Percentiles rank a stretch among this genome's conserved stretches.
Evolutionary conservation across 179 eudicot species (phyloP).

Genomic region (Beta macrorhiza): DNA sequence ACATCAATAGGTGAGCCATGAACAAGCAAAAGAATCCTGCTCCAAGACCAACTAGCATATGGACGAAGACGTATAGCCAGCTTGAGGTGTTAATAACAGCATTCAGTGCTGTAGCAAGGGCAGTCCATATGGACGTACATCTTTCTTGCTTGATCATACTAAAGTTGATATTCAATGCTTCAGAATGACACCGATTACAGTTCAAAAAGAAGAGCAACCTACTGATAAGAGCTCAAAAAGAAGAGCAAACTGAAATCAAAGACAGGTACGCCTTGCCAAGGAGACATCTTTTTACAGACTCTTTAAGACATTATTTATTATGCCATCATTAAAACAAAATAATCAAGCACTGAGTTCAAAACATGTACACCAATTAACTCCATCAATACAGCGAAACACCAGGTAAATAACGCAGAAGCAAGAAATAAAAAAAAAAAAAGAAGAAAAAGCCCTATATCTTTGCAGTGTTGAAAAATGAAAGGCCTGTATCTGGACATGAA

Average conservation of each 20-base stretch:
- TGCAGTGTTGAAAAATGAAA: background rate
- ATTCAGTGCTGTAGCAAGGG: too few relatives aligned
- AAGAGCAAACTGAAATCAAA: background rate
- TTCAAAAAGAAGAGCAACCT: too few relatives aligned
- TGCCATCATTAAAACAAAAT: background rate
- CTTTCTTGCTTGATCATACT: too few relatives aligned
- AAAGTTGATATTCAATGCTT: too few relatives aligned
- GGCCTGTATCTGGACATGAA: background rate
- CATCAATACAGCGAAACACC: background rate
- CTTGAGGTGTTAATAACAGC: too few relatives aligned
- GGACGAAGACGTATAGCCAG: too few relatives aligned
- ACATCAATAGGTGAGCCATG: too few relatives aligned
- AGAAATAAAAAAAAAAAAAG: background rate
- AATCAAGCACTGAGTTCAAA: background rate
- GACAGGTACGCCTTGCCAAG: background rate
- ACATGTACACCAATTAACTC: conserved; percentile 15
- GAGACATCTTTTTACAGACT: background rate
- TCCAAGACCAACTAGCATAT: too few relatives aligned
- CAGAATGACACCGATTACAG: too few relatives aligned
- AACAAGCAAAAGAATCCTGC: too few relatives aligned
- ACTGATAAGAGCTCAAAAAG: background rate
- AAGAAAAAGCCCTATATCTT: conserved; percentile 4
- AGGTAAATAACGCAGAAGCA: background rate
- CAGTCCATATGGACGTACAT: too few relatives aligned
- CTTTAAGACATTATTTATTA: background rate